phyloP scores from a whole-genome alignment of 2,329 filamentous ascomycete species.

The Penicillium occitanis region DNA sequence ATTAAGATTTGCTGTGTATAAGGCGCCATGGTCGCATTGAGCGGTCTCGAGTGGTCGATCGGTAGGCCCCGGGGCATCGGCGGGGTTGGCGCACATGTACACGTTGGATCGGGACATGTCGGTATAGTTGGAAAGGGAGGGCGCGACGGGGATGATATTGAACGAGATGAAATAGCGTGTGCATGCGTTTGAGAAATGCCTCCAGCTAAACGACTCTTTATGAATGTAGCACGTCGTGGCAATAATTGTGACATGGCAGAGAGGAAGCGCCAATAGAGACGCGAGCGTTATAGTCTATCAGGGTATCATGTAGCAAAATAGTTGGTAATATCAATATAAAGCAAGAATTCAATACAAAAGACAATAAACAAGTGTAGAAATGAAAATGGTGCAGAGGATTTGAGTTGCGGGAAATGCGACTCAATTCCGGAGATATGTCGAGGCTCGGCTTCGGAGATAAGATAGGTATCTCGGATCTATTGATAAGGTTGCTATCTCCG shows the following conservation, averaged over 20 bases:
- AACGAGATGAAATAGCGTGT: neutral
- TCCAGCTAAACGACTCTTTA: neutral
- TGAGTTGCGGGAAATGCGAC: neutral
- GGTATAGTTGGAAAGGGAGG: conserved; percentile 50
- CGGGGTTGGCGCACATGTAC: conserved; percentile 70
- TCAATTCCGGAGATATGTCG: neutral
- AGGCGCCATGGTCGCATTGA: conserved; percentile 74
- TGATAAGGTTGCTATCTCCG: neutral
- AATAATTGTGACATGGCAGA: conserved; percentile 2
- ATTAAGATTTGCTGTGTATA: conserved; percentile 83
- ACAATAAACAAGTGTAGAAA: neutral
- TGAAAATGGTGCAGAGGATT: neutral
- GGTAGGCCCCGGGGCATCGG: conserved; percentile 68
- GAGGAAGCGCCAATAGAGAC: neutral
- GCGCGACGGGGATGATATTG: conserved; percentile 4
- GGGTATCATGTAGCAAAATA: neutral
- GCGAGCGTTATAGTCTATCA: neutral
- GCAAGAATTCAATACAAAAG: neutral
- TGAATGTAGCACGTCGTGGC: neutral
- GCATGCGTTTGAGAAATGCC: neutral
- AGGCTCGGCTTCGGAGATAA: conserved; percentile 11
- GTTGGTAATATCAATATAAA: neutral
- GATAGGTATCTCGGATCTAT: neutral
- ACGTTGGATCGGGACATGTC: conserved; percentile 72
- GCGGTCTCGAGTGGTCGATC: conserved; percentile 68